These are phyloP conservation scores for Myxozyma geophila DNA, from an alignment of 805 yeast species.

Conservation along the genomic window DNA sequence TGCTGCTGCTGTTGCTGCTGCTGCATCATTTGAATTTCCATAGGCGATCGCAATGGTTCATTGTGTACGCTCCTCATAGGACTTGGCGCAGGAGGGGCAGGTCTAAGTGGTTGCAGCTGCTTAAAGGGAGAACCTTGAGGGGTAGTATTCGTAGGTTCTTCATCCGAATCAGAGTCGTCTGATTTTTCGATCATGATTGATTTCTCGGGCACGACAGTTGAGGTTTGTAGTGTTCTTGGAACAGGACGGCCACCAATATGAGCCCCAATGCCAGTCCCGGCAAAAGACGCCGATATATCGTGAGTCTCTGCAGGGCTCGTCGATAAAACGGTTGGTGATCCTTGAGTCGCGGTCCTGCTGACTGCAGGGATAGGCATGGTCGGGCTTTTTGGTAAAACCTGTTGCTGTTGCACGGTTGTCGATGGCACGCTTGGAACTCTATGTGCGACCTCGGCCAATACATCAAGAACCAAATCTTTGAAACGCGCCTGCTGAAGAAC, in stretches of 20 bases:
- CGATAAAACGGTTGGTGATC: not conserved
- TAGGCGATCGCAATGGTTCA: conserved; percentile 7
- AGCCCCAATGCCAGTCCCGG: not conserved
- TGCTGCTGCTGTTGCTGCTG: conserved; percentile 11
- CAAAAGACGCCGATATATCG: not conserved
- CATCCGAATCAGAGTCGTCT: conserved; percentile 66
- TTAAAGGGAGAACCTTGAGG: not conserved
- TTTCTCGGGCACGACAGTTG: conserved; percentile 75
- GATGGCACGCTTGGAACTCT: conserved; percentile 52
- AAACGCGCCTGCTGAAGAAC: conserved; percentile 80
- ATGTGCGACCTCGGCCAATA: conserved; percentile 82
- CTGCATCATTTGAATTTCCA: conserved; percentile 2
- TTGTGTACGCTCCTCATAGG: not conserved
- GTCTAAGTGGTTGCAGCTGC: conserved; percentile 7
- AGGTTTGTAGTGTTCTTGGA: conserved; percentile 25
- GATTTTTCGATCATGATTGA: conserved; percentile 88
- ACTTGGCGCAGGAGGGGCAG: conserved; percentile 15
- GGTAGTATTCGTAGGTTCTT: conserved; percentile 21
- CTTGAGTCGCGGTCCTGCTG: not conserved
- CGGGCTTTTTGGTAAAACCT: not conserved
- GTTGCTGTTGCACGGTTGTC: not conserved
- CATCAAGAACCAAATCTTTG: conserved; percentile 88
- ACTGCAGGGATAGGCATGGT: not conserved
- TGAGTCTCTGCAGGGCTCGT: not conserved
- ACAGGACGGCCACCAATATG: conserved; percentile 13